These are phyloP conservation scores for Dactylonectria estremocensis DNA, from an alignment of 2,329 filamentous ascomycete species.

Conservation along the genomic window DNA sequence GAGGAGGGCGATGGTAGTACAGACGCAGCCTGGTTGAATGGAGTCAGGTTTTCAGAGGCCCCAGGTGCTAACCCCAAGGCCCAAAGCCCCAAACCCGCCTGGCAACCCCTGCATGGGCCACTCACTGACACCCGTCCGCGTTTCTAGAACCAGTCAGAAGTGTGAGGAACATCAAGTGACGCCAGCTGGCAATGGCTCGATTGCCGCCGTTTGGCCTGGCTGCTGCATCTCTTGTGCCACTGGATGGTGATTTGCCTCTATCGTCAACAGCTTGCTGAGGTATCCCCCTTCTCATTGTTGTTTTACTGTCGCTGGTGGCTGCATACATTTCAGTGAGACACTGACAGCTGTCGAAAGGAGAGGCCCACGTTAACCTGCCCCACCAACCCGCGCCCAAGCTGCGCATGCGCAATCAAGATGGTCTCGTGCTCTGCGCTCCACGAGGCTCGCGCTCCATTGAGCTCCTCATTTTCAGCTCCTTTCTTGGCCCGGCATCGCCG, in stretches of 20 bases:
- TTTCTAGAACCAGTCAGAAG: constrained; percentile 51
- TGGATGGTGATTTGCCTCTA: background rate
- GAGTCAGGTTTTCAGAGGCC: constrained; percentile 24
- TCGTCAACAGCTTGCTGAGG: background rate
- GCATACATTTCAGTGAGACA: constrained; percentile 22
- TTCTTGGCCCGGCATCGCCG: constrained; percentile 25
- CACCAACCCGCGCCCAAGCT: constrained; percentile 39
- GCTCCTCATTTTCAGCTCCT: constrained; percentile 21
- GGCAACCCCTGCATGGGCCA: constrained; percentile 44
- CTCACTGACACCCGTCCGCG: constrained; percentile 34
- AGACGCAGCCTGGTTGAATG: constrained; percentile 7
- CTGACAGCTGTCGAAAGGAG: constrained; percentile 15
- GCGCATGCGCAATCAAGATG: constrained; percentile 36
- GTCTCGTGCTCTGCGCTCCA: constrained; percentile 45
- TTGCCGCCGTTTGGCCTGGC: background rate
- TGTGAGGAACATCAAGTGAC: constrained; percentile 20
- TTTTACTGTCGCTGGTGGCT: constrained; percentile 17
- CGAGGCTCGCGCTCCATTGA: constrained; percentile 10
- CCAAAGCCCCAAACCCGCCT: constrained; percentile 23
- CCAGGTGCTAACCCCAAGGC: constrained; percentile 21
- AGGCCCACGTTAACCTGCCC: constrained; percentile 27
- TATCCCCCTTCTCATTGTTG: background rate
- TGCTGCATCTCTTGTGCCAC: background rate
- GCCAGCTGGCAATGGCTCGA: constrained; percentile 21
- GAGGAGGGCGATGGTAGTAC: constrained; percentile 22